Conservation (phyloP, 768 basidiomycete genomes). For the Leccinum ochraceum region DNA sequence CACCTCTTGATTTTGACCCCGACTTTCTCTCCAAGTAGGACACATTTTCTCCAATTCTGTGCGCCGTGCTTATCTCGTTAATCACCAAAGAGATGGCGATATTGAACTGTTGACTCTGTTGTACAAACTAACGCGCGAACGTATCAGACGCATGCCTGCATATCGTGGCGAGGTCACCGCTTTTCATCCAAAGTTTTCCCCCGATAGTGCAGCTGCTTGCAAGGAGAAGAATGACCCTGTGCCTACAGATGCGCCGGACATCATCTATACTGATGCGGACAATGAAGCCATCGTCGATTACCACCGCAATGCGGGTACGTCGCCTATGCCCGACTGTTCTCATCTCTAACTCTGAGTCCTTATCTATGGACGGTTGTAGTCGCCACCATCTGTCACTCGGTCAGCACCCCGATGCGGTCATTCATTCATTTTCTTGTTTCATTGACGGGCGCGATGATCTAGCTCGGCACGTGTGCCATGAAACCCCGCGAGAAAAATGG, state of each 20-base stretch:
- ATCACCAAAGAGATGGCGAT: conserved; percentile 31
- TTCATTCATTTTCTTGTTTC: neutral
- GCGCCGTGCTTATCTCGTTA: neutral
- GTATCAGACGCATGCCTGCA: conserved; percentile 51
- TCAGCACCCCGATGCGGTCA: neutral
- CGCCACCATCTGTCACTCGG: neutral
- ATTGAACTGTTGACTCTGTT: conserved; percentile 47
- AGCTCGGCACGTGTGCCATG: conserved; percentile 61
- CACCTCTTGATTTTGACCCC: conserved; percentile 45
- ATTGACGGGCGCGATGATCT: neutral
- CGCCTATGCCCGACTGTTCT: too few species aligned
- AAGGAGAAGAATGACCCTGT: conserved; percentile 21
- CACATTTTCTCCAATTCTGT: neutral
- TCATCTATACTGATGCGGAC: neutral
- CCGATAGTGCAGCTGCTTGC: conserved; percentile 30
- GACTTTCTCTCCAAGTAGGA: conserved; percentile 44
- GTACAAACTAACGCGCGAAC: conserved; percentile 58
- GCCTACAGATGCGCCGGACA: neutral
- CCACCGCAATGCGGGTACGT: neutral
- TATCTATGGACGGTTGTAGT: neutral
- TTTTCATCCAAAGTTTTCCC: conserved; percentile 32
- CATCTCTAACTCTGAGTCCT: neutral
- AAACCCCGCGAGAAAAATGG: conserved; percentile 33
- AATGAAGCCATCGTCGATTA: neutral
- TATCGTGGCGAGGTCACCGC: conserved; percentile 25